Percentiles rank a stretch among this genome's conserved stretches.
Evolutionary conservation across 768 basidiomycete genomes (phyloP).

Genomic region (Phylloporus scabripes): DNA sequence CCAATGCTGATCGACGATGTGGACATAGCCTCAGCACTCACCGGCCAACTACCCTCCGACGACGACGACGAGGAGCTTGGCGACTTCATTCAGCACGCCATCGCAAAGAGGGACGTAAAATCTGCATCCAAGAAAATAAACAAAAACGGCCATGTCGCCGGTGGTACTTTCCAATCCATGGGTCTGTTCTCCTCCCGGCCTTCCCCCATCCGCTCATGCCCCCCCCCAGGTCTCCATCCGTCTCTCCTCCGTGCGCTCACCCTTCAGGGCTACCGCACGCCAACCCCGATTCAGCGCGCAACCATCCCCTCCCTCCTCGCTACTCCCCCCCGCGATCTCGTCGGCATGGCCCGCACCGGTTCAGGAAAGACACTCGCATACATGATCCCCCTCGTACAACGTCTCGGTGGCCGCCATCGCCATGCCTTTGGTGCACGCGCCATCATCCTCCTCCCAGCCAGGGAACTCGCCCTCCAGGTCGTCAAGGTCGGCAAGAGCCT

Average conservation of each 20-base stretch:
- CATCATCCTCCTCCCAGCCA: conserved; percentile 83
- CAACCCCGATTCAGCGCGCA: conserved; percentile 93
- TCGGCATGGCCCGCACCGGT: conserved; percentile 98
- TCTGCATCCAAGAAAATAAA: conserved; percentile 76
- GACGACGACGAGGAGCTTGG: conserved; percentile 52
- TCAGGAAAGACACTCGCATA: conserved; percentile 98
- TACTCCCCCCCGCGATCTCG: conserved; percentile 84
- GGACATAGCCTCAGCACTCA: conserved; percentile 61
- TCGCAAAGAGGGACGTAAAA: conserved; percentile 67
- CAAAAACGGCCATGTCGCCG: conserved; percentile 77
- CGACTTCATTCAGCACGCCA: conserved; percentile 62
- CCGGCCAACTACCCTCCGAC: conserved; percentile 26
- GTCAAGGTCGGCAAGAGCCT: conserved; percentile 93
- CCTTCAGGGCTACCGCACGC: conserved; percentile 89
- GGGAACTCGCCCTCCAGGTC: conserved; percentile 92
- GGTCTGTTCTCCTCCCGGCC: conserved; percentile 43
- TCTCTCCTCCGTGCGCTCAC: conserved; percentile 78
- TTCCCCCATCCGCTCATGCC: background rate
- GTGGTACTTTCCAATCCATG: conserved; percentile 96
- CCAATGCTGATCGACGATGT: conserved; percentile 29
- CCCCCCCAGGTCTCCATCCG: conserved; percentile 66
- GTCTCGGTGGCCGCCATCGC: conserved; percentile 76
- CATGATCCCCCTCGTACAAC: conserved; percentile 85
- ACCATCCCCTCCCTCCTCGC: conserved; percentile 81
- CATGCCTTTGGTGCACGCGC: conserved; percentile 80